Evolutionary conservation across 2,329 filamentous ascomycete genomes (phyloP).

Genomic region (Epichloe gansuensis): DNA sequence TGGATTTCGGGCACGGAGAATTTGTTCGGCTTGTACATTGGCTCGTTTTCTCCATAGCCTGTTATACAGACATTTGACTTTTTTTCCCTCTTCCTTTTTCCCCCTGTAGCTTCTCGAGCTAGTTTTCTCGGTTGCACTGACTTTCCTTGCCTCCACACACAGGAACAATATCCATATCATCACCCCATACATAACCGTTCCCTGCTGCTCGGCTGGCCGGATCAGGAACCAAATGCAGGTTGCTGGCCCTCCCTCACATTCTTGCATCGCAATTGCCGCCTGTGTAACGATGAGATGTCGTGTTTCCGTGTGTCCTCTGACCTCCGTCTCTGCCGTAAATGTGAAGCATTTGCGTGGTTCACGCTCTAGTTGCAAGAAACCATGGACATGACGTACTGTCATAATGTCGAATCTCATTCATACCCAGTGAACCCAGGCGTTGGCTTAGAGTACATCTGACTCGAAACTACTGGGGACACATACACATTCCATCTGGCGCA

Average conservation of each 20-base stretch:
- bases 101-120: not conserved
- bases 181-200: no score
- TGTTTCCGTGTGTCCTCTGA: not conserved
- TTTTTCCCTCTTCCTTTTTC: not conserved
- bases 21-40: slow-evolving; percentile 18
- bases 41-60: slow-evolving; percentile 11
- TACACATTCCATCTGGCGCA: no score
- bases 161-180: no score
- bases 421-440: no score
- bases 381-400: no score
- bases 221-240: no score
- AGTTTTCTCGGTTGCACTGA: not conserved
- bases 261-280: not conserved
- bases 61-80: slow-evolving; percentile 9
- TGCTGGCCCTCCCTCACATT: not conserved
- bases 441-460: no score
- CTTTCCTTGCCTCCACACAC: not conserved
- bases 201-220: no score
- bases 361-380: no score
- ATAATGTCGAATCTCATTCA: no score
- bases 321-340: not conserved
- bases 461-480: no score
- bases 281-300: not conserved
- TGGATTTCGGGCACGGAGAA: slow-evolving; percentile 20
- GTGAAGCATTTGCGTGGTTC: no score